Evolutionary conservation across 1,284 basidiomycete species (phyloP), one percentile per base, ranked within the genome.

Genomic region (Cutaneotrichosporon mucoides): DNA sequence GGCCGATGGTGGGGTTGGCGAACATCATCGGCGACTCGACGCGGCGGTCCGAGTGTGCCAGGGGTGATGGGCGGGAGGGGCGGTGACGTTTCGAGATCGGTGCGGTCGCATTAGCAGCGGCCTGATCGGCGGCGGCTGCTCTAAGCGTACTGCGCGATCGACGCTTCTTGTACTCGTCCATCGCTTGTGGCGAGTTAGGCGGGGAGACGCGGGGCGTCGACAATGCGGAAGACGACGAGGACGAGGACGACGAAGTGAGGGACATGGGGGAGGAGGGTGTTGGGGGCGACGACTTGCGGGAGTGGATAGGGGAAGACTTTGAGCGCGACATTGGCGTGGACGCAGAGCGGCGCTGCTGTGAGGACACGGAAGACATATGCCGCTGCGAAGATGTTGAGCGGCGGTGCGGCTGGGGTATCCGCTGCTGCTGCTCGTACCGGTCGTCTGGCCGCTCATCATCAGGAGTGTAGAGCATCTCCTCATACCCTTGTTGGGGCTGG

Each of bases 11-110:
- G 35, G 49, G 41, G 12, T 34, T 33, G 12, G 38, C 36, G 7
- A 24, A 42, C 61, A 36, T 42, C 41, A 33, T 59, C 51, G 34
- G 51, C 36, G 34, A 42, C 51, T 16, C 53, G 48, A 16, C 11
- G 11, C 33, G 6, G 6, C 15, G 35, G 4, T 9, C 12, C 33
- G 33, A 24, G 33, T 40, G 33, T 24, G 75, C 73, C n/a, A 78
- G 66, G 2, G 76, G 76, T 6, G 68, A 71, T 2, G 76, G 75
- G 56, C 75, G 73, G 16, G 69, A 68, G 0, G 76, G 75, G 56
- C 70, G 67, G 61, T 75, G 73, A 42, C 73, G 65, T 33, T 64
- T 61, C 1, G 59, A 62, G 8, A 65, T 57, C 37, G 71, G 71
- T 8, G 64, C 66, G 13, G 56, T 36, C 0, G 66, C 67, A 24